Conservation (phyloP, 192 early-diverging fungal species). For the Linnemannia hyalina region DNA sequence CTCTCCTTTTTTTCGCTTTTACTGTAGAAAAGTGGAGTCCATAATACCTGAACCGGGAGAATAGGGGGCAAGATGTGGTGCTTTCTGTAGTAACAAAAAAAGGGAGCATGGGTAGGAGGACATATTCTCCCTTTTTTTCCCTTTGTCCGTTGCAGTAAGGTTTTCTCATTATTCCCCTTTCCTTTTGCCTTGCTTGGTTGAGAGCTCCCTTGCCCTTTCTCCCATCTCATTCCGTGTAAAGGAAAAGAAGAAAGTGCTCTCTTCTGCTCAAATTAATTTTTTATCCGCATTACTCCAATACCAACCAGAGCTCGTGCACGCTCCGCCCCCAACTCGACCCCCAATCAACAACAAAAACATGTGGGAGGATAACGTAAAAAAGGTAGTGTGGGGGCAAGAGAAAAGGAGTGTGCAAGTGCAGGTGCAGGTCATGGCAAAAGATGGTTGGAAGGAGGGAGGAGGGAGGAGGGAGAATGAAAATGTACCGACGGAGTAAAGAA, state of each 20-base stretch:
- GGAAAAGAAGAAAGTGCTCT: neutral
- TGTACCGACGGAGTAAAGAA: neutral
- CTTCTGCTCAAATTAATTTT: slow-evolving; percentile 10
- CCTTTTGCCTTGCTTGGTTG: slow-evolving; percentile 11
- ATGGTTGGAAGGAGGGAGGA: neutral
- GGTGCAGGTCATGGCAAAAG: neutral
- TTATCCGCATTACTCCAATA: neutral
- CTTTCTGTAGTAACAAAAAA: no score
- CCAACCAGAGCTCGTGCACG: neutral
- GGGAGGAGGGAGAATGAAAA: neutral
- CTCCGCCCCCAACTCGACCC: neutral
- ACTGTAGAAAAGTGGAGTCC: neutral
- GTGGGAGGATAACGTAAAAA: neutral
- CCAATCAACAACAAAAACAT: neutral
- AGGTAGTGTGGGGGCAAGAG: neutral
- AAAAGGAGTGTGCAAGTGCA: neutral
- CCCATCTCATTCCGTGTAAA: neutral
- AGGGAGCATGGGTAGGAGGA: no score
- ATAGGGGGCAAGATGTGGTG: no score
- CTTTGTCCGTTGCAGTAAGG: no score
- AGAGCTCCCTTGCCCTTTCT: neutral
- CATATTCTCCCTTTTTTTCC: no score
- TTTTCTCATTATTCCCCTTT: neutral
- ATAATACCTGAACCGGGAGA: neutral
- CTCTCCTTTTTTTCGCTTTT: neutral